Evolutionary conservation across 768 basidiomycete species (phyloP).

Genomic region (Suillus subaureus): DNA sequence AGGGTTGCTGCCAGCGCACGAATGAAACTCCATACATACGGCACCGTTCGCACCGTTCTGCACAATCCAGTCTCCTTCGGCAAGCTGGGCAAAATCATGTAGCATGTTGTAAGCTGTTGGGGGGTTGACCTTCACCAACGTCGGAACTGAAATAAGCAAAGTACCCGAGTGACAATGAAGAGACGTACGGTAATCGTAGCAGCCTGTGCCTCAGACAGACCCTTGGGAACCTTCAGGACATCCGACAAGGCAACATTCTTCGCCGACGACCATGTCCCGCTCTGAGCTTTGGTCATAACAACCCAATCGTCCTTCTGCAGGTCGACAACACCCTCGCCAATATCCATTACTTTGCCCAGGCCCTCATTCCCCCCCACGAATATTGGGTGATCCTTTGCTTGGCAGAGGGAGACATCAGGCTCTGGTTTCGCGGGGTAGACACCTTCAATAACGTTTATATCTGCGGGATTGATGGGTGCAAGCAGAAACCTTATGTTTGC

Average conservation of each 20-base stretch:
- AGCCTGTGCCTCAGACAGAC: conserved; percentile 62
- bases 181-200: conserved; percentile 71
- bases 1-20: neutral
- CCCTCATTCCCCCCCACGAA: conserved; percentile 81
- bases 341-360: conserved; percentile 61
- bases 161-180: neutral
- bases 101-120: conserved; percentile 86
- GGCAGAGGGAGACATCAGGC: conserved; percentile 37
- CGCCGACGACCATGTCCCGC: conserved; percentile 74
- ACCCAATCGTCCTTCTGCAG: conserved; percentile 71
- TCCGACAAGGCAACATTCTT: conserved; percentile 56
- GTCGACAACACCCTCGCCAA: conserved; percentile 55
- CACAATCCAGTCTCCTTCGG: conserved; percentile 76
- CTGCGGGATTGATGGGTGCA: conserved; percentile 81
- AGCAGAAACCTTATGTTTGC: conserved; percentile 69
- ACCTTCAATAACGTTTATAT: conserved; percentile 80
- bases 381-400: conserved; percentile 37
- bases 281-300: conserved; percentile 64
- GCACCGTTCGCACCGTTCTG: conserved; percentile 89
- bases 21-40: conserved; percentile 51
- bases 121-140: conserved; percentile 65
- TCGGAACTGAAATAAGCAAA: neutral
- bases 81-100: conserved; percentile 61
- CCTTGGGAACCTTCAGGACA: conserved; percentile 59
- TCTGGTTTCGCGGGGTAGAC: conserved; percentile 73